A percentile compares a stretch with the other conserved stretches of the same genome.
Evolutionary conservation across 2,329 filamentous ascomycete genomes (phyloP).

Genomic region (Pseudocercospora pini-densiflorae): DNA sequence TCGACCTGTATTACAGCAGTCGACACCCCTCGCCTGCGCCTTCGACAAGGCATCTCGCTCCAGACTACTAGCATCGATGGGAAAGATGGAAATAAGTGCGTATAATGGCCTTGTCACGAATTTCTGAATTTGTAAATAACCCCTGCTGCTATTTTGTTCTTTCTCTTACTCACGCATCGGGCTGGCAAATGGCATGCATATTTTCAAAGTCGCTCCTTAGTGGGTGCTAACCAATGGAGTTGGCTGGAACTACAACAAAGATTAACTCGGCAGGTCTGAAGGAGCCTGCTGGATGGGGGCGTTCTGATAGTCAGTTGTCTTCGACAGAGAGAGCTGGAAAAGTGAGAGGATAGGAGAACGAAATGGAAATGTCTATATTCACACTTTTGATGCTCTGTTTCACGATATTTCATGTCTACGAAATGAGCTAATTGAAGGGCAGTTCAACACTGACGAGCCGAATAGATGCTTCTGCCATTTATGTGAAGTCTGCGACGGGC

Average conservation of each 20-base stretch:
- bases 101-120: conserved; percentile 9
- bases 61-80: background rate
- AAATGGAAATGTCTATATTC: background rate
- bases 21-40: conserved; percentile 8
- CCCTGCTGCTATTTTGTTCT: conserved; percentile 2
- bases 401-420: background rate
- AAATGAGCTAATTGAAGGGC: no score
- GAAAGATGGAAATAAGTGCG: background rate
- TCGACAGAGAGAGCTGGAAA: background rate
- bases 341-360: background rate
- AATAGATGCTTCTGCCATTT: no score
- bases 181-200: conserved; percentile 2
- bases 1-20: conserved; percentile 23
- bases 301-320: background rate
- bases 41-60: background rate
- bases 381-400: background rate
- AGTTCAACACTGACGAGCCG: no score
- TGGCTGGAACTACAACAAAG: background rate
- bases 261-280: background rate
- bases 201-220: background rate
- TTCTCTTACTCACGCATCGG: conserved; percentile 3
- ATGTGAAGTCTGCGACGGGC: no score
- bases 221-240: background rate
- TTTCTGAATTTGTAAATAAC: conserved; percentile 14
- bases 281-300: background rate